Base-by-base conservation (phyloP, 805 yeast genomes). In the Priceomyces medius region DNA sequence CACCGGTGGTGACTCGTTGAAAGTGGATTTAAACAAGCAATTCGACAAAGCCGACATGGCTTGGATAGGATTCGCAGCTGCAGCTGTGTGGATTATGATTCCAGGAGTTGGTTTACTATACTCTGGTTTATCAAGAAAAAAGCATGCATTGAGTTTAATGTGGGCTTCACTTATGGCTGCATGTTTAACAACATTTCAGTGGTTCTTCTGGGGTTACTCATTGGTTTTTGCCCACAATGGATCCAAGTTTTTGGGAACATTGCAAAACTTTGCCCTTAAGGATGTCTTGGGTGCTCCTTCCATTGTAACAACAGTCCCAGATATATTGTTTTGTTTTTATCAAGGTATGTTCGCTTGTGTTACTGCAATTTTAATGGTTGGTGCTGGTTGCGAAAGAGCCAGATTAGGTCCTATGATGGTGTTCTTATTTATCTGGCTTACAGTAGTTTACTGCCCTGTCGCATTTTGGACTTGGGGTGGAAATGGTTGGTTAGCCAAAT, bases 121-220 rank as follows among this genome's bases (percentile, higher is more conserved):
- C 67, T 88, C 96, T 26, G 99, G 99, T 50, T 70, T 93, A 47
- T 83, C 96, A 12, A 81, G 99, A 65, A 91, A 91, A 66, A 88
- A 90, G 65, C 97, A 93, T 56, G 96, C 97, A n/a, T 71, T 93
- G 41, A 87, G 97, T 6, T 73, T 93, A 39, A 69, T 93, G 39
- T 93, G 97, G 97, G 93, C 96, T 18, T 83, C 96, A 5, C 69
- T 93, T 59, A 89, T 88, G 86, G 88, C 95, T 16, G 81, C 81
- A 16, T 82, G 93, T 51, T 71, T 91, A 23, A 81, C 89, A 6
- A 68, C 85, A 1, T 88, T 93, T 78, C 97, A 93, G 64, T 91
- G 99, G 98, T 93, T 89, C 67, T 90, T 89, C 73, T 89, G 97
- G 97, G 99, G 98, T 48, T 91, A 86, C 66, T 87, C 97, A 10